These are phyloP conservation scores for Piloderma croceum DNA, from an alignment of 768 basidiomycete species.

Conservation along the genomic window DNA sequence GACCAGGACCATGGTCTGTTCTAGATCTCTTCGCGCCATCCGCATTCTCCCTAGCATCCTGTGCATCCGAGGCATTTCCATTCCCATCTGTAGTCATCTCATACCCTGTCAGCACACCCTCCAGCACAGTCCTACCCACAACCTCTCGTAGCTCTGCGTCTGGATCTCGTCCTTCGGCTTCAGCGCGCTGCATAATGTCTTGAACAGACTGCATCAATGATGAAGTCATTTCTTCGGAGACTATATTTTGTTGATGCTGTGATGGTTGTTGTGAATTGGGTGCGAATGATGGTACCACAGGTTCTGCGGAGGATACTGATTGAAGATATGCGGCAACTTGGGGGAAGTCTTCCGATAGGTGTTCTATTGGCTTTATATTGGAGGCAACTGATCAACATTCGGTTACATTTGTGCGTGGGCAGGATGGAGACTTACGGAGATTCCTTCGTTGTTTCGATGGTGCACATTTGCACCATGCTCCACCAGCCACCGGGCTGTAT, in stretches of 20 bases:
- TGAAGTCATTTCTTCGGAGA: conserved; percentile 66
- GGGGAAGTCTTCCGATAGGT: conserved; percentile 67
- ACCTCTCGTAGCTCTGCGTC: conserved; percentile 57
- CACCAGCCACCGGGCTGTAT: conserved; percentile 74
- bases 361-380: conserved; percentile 54
- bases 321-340: conserved; percentile 60
- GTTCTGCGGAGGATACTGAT: conserved; percentile 23
- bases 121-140: conserved; percentile 60
- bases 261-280: conserved; percentile 38
- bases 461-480: conserved; percentile 67
- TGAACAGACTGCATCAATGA: conserved; percentile 60
- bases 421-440: conserved; percentile 52
- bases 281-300: conserved; percentile 11
- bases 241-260: conserved; percentile 61
- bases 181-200: conserved; percentile 58
- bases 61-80: too few species aligned
- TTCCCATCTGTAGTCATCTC: conserved; percentile 40
- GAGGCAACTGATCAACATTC: conserved; percentile 8
- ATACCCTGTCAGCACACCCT: conserved; percentile 60
- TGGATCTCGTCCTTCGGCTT: conserved; percentile 55
- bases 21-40: too few species aligned
- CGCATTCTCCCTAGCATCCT: too few species aligned
- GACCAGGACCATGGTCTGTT: too few species aligned
- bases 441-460: conserved; percentile 61
- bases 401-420: conserved; percentile 1